Conservation (phyloP, 805 yeast genomes). For the Myxozyma lipomycoides region DNA sequence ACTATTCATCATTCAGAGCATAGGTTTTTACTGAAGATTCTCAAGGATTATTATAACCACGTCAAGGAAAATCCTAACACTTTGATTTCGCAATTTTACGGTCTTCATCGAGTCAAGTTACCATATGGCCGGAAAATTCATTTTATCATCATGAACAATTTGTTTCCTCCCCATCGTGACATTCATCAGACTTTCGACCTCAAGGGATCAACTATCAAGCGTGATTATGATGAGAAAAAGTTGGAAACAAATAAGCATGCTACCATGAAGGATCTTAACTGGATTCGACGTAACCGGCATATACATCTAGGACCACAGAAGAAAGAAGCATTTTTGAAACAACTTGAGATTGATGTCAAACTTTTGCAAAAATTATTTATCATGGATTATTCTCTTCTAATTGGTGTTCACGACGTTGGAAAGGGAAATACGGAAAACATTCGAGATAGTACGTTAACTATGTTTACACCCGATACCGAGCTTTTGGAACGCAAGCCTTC, state of each 20-base stretch:
- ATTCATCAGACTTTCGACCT: slow-evolving; percentile 83
- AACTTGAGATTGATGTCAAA: slow-evolving; percentile 69
- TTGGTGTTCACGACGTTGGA: slow-evolving; percentile 80
- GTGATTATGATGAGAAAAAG: slow-evolving; percentile 40
- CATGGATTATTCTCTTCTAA: slow-evolving; percentile 89
- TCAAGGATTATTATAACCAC: slow-evolving; percentile 74
- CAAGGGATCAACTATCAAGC: slow-evolving; percentile 88
- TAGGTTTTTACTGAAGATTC: slow-evolving; percentile 66
- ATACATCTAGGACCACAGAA: slow-evolving; percentile 76
- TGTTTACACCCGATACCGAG: slow-evolving; percentile 37
- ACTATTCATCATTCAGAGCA: slow-evolving; percentile 94
- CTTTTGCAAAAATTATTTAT: slow-evolving; percentile 71
- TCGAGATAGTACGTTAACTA: slow-evolving; percentile 37
- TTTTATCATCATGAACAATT: slow-evolving; percentile 92
- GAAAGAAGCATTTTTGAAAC: slow-evolving; percentile 55
- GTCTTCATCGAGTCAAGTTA: slow-evolving; percentile 88
- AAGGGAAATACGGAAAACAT: slow-evolving; percentile 49
- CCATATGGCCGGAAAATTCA: slow-evolving; percentile 80
- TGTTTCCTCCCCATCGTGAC: slow-evolving; percentile 89
- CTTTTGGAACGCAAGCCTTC: slow-evolving; percentile 24
- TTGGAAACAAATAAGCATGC: slow-evolving; percentile 31
- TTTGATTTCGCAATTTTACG: slow-evolving; percentile 90
- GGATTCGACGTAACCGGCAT: slow-evolving; percentile 62
- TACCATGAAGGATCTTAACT: slow-evolving; percentile 80
- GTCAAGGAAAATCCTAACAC: slow-evolving; percentile 84